A percentile compares a stretch with the other conserved stretches of the same genome.
Conservation (phyloP, 257 asterid species). For the Nicotiana obtusifolia region DNA sequence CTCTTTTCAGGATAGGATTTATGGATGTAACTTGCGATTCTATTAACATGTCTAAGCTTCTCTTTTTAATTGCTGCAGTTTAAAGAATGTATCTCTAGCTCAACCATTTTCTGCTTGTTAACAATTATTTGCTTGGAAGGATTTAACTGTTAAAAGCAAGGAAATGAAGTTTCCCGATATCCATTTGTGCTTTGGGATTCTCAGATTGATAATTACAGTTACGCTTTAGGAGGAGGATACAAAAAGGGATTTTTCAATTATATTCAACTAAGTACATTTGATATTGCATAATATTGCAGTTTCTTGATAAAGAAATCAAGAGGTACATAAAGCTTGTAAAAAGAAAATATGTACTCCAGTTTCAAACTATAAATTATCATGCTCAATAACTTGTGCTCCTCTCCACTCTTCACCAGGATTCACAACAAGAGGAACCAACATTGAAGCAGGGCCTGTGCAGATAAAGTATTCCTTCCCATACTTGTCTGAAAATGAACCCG, state of each 20-base stretch:
- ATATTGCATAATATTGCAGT: neutral
- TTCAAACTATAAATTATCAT: slow-evolving; percentile 43
- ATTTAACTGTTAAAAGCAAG: too few species aligned
- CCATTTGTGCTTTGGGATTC: neutral
- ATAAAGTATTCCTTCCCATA: slow-evolving; percentile 55
- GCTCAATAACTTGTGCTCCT: slow-evolving; percentile 88
- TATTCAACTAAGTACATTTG: slow-evolving; percentile 1
- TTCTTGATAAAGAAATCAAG: neutral
- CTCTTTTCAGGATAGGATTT: neutral
- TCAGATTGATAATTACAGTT: slow-evolving; percentile 4
- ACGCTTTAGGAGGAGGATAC: neutral
- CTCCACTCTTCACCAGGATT: slow-evolving; percentile 87
- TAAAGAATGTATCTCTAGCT: neutral
- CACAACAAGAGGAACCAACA: slow-evolving; percentile 58
- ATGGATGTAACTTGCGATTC: neutral
- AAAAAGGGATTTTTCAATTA: neutral
- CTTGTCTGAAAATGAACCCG: slow-evolving; percentile 52
- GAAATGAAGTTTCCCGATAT: neutral
- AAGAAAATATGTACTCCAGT: too few species aligned
- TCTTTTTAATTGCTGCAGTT: neutral
- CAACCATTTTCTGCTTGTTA: neutral
- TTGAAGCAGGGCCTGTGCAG: slow-evolving; percentile 77
- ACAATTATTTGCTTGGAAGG: neutral
- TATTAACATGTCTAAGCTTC: neutral
- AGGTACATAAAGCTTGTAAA: neutral